Conservation (phyloP, 108 stramenopile species). For the Skeletonema costatum region DNA sequence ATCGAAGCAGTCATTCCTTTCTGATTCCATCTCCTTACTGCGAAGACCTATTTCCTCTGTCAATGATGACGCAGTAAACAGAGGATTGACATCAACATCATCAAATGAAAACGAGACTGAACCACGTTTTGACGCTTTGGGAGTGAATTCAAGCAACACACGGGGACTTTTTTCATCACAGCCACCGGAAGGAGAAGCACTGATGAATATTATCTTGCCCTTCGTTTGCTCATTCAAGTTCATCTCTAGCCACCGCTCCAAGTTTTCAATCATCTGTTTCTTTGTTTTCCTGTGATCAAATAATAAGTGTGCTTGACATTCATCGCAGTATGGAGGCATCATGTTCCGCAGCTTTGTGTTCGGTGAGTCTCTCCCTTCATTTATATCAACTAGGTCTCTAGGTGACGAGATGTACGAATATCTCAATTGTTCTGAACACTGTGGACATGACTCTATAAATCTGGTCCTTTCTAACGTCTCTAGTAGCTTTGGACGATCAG, state of each 20-base stretch:
- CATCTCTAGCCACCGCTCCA: slow-evolving; percentile 16
- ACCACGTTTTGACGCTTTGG: not conserved
- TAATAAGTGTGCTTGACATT: slow-evolving; percentile 24
- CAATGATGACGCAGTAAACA: not conserved
- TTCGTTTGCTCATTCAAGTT: not conserved
- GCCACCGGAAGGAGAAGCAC: not conserved
- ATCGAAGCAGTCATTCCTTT: not conserved
- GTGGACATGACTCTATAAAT: slow-evolving; percentile 3
- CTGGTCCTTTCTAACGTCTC: not conserved
- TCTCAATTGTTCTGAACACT: slow-evolving; percentile 12
- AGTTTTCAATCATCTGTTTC: slow-evolving; percentile 19
- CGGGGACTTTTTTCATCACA: not conserved
- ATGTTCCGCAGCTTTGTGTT: not conserved
- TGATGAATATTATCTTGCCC: slow-evolving; percentile 1
- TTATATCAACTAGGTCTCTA: slow-evolving; percentile 8
- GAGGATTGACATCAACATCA: not conserved
- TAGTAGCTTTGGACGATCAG: not conserved
- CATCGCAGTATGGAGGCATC: slow-evolving; percentile 28
- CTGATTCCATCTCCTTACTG: not conserved
- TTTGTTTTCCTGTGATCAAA: slow-evolving; percentile 20
- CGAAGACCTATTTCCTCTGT: not conserved
- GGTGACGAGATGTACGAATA: slow-evolving; percentile 5
- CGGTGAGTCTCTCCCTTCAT: slow-evolving; percentile 10
- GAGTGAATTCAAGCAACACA: not conserved
- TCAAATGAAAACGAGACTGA: not conserved